Base-by-base conservation (phyloP, 495 filamentous ascomycete species). In the Daldinia vernicosa region DNA sequence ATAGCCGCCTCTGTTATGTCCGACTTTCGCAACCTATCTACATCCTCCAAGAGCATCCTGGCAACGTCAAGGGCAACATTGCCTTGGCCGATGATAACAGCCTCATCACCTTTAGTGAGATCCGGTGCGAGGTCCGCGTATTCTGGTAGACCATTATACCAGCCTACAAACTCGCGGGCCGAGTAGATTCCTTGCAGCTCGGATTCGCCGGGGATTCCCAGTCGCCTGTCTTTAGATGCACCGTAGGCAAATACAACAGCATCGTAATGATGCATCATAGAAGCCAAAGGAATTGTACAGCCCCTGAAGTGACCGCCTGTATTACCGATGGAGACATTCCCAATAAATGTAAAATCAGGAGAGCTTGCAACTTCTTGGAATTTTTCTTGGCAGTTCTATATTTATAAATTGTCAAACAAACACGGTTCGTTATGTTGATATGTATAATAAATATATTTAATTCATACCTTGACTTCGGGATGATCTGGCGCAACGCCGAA, bases 401-500 rank as follows among this genome's bases (percentile, higher is more conserved):
- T 7, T 27, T 37, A 50, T 14, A 22, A 4, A 55, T 19, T 50
- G 15, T 63, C 19, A 68, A 52, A n/a, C 19, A 68, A 52, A n/a
- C 17, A 26, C 2, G 1, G 35, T 32, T 15, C 14, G 30, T 53
- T 30, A 3, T 15, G 17, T 43, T 59, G 12, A 7, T 24, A 57
- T 8, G 54, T 7, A 2, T 24, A 53, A 27, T 26, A 12, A 53
- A 27, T 26, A 12, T 4, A 65, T 26, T 1, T 43, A 17, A 32
- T 28, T 62, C 81, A 60, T 84, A 95, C 94, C 89, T 99, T 99
- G 45, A 98, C 95, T 82, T 98, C 94, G 14, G 95, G 94, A 79
- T 99, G 95, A 77, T 99, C 95, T 7, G 95, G 95, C 11, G 95
- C 96, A 55, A 99, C 95, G 14, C 95, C 95, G 76, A 93, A 98